Evolutionary conservation across 768 basidiomycete species (phyloP).

Genomic region (Ramaria sp.): DNA sequence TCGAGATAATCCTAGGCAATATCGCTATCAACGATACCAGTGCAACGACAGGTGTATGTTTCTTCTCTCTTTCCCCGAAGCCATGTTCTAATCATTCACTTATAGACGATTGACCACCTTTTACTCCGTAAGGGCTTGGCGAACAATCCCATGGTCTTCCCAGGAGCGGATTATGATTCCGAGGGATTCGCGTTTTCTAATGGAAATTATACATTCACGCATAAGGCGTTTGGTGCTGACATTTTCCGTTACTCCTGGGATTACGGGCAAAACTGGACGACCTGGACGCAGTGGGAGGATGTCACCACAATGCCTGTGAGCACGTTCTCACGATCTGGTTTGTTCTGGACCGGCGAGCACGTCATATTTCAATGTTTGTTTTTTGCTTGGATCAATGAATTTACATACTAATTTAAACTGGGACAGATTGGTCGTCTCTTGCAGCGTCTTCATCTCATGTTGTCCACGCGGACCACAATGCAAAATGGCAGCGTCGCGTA

Average conservation of each 20-base stretch:
- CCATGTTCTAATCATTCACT: slow-evolving; percentile 9
- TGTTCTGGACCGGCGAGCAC: slow-evolving; percentile 77
- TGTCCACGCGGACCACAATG: slow-evolving; percentile 64
- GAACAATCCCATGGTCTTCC: slow-evolving; percentile 81
- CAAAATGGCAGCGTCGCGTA: slow-evolving; percentile 52
- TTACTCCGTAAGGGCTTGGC: slow-evolving; percentile 68
- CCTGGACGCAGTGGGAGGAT: slow-evolving; percentile 73
- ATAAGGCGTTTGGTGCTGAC: slow-evolving; percentile 80
- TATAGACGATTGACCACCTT: slow-evolving; percentile 60
- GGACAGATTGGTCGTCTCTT: slow-evolving; percentile 65
- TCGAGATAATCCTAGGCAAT: slow-evolving; percentile 59
- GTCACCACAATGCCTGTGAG: slow-evolving; percentile 49
- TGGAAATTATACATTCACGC: slow-evolving; percentile 63
- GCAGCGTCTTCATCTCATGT: slow-evolving; percentile 52
- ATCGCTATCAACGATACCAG: slow-evolving; percentile 31
- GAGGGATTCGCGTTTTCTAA: slow-evolving; percentile 22
- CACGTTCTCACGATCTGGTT: slow-evolving; percentile 34
- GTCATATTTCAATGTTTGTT: slow-evolving; percentile 79
- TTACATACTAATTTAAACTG: not conserved
- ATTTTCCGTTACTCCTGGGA: slow-evolving; percentile 79
- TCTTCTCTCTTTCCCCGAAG: slow-evolving; percentile 7
- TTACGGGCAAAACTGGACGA: slow-evolving; percentile 76
- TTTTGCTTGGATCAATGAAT: not conserved
- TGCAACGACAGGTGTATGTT: slow-evolving; percentile 46
- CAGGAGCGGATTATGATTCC: slow-evolving; percentile 65